Evolutionary conservation across 345 rosid species (phyloP).

Genomic region (Eucalyptus caleyi): DNA sequence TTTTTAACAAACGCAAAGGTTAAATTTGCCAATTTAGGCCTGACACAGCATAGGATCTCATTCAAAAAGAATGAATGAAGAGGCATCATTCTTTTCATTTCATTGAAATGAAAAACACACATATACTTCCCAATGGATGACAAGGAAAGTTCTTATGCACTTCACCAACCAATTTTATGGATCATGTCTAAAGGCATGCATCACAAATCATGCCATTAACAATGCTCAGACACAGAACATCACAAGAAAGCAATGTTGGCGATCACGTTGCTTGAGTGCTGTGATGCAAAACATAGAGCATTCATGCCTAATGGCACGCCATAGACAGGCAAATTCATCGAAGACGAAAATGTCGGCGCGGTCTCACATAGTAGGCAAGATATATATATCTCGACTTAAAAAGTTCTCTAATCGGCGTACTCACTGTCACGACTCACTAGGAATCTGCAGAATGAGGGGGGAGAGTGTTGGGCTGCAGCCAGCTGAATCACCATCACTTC

Average conservation of each 20-base stretch:
- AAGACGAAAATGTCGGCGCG: not conserved
- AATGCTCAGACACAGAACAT: not conserved
- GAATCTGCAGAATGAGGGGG: conserved; percentile 76
- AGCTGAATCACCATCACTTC: conserved; percentile 82
- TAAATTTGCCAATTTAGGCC: not conserved
- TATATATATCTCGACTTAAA: not conserved
- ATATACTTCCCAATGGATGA: not conserved
- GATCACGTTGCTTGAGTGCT: not conserved
- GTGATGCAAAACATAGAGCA: not conserved
- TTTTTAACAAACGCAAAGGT: not conserved
- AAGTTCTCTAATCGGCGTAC: not conserved
- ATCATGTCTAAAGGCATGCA: not conserved
- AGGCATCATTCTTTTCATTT: not conserved
- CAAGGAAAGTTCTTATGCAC: not conserved
- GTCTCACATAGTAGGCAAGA: not conserved
- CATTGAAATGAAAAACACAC: not conserved
- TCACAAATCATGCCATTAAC: not conserved
- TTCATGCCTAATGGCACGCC: not conserved
- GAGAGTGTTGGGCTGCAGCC: conserved; percentile 58
- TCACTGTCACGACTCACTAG: not conserved
- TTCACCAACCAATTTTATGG: not conserved
- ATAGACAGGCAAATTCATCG: not conserved
- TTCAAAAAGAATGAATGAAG: not conserved
- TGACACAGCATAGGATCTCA: not conserved
- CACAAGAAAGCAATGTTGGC: not conserved